phyloP scores from a whole-genome alignment of 176 grass and related monocot genomes.

The Musa schizocarpa region DNA sequence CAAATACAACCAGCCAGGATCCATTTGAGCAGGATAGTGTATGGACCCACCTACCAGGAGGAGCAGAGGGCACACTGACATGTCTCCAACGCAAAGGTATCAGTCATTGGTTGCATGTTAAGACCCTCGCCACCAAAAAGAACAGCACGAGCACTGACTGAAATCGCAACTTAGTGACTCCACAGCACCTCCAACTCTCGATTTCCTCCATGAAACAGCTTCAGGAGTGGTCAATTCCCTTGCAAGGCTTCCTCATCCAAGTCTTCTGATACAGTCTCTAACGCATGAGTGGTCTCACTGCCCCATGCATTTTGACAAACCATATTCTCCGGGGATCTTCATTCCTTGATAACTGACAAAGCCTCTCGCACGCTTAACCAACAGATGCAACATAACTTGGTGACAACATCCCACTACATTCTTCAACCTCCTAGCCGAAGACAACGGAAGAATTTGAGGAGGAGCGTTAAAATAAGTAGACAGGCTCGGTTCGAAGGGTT shows the following conservation, averaged over 20 bases:
- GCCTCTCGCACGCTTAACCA: slow-evolving; percentile 63
- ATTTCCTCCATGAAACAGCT: slow-evolving; percentile 71
- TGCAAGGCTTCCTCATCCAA: slow-evolving; percentile 43
- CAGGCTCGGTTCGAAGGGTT: too few species aligned
- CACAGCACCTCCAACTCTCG: slow-evolving; percentile 64
- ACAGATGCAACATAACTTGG: slow-evolving; percentile 87
- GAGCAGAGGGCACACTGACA: slow-evolving; percentile 64
- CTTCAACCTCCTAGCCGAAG: too few species aligned
- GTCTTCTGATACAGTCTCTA: slow-evolving; percentile 63
- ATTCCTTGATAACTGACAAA: slow-evolving; percentile 74
- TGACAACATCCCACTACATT: slow-evolving; percentile 20
- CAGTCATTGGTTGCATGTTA: slow-evolving; percentile 94
- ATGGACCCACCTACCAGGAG: slow-evolving; percentile 93
- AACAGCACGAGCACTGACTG: slow-evolving; percentile 86
- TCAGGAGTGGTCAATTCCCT: slow-evolving; percentile 83
- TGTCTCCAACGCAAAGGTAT: slow-evolving; percentile 96
- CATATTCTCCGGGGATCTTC: slow-evolving; percentile 86
- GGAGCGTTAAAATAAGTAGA: too few species aligned
- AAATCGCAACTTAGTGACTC: slow-evolving; percentile 95
- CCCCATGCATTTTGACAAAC: slow-evolving; percentile 97
- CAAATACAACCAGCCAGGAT: slow-evolving; percentile 76
- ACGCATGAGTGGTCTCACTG: slow-evolving; percentile 43
- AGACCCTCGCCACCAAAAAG: slow-evolving; percentile 93
- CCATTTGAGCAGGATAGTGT: slow-evolving; percentile 79
- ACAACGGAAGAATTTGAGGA: too few species aligned